A percentile compares a stretch with the other conserved stretches of the same genome.
phyloP scores from a whole-genome alignment of 768 basidiomycete species.

The Inosperma sp. region DNA sequence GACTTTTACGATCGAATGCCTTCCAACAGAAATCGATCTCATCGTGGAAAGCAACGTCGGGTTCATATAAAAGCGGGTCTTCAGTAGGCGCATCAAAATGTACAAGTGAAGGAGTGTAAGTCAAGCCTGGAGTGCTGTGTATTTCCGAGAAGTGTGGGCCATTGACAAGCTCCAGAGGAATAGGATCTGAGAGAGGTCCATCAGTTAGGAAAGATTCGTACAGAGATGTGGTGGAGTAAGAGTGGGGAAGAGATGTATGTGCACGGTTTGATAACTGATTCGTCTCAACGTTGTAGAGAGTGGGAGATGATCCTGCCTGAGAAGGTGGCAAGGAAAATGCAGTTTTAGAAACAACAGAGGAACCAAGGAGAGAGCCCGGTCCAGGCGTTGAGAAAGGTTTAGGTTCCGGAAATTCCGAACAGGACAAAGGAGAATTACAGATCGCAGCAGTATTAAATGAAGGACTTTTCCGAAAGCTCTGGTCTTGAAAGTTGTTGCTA shows the following conservation, averaged over 20 bases:
- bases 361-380: constrained; percentile 19
- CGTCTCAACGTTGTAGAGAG: constrained; percentile 13
- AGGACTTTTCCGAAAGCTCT: background rate
- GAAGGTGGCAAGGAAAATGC: constrained; percentile 11
- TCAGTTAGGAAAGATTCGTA: constrained; percentile 7
- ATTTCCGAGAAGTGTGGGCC: constrained; percentile 19
- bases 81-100: constrained; percentile 53
- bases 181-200: constrained; percentile 16
- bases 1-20: constrained; percentile 40
- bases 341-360: constrained; percentile 13
- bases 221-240: background rate
- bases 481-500: background rate
- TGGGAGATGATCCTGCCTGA: constrained; percentile 19
- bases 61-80: constrained; percentile 41
- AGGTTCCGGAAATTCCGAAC: background rate
- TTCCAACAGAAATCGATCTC: constrained; percentile 54
- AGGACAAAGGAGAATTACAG: background rate
- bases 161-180: constrained; percentile 10
- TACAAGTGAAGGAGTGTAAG: constrained; percentile 30
- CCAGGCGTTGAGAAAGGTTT: constrained; percentile 29
- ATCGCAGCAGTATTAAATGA: background rate
- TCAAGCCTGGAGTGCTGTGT: constrained; percentile 51
- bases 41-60: constrained; percentile 30
- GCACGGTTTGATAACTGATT: constrained; percentile 2
- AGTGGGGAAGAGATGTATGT: background rate